Evolutionary conservation across 192 early-diverging fungal species (phyloP).

Genomic region (Backusella tuberculispora): DNA sequence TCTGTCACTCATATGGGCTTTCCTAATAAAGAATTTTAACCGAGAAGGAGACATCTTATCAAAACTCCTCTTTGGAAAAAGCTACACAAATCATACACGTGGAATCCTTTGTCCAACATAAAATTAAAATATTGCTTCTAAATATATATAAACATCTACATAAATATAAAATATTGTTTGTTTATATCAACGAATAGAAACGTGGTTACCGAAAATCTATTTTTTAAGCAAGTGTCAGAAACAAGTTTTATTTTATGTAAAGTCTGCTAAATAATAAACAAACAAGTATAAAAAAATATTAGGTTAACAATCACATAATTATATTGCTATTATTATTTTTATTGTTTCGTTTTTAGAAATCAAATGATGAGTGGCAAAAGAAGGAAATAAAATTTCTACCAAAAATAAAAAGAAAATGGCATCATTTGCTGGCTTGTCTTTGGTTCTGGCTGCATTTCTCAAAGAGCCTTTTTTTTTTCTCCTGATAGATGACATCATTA

Average conservation of each 20-base stretch:
- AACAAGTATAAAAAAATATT: background rate
- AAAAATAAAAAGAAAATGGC: slow-evolving; percentile 4
- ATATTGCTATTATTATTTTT: background rate
- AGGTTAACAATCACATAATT: background rate
- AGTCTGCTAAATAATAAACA: background rate
- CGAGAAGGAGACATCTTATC: background rate
- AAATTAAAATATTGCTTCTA: background rate
- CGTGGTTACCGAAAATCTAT: background rate
- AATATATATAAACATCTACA: background rate
- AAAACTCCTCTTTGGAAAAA: slow-evolving; percentile 10
- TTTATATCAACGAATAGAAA: background rate
- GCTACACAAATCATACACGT: slow-evolving; percentile 14
- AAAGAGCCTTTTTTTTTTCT: background rate
- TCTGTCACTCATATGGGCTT: slow-evolving; percentile 10
- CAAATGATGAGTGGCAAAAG: background rate
- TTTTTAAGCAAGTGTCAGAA: background rate
- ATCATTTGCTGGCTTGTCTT: slow-evolving; percentile 12
- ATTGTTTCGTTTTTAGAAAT: background rate
- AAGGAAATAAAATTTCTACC: background rate
- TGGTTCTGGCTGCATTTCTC: background rate
- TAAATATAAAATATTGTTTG: background rate
- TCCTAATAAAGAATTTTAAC: slow-evolving; percentile 17
- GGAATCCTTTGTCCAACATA: slow-evolving; percentile 13
- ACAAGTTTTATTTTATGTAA: background rate
- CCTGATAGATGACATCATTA: slow-evolving; percentile 12